Conservation (phyloP, 2,329 filamentous ascomycete species). For the Lachnellula subtilissima region DNA sequence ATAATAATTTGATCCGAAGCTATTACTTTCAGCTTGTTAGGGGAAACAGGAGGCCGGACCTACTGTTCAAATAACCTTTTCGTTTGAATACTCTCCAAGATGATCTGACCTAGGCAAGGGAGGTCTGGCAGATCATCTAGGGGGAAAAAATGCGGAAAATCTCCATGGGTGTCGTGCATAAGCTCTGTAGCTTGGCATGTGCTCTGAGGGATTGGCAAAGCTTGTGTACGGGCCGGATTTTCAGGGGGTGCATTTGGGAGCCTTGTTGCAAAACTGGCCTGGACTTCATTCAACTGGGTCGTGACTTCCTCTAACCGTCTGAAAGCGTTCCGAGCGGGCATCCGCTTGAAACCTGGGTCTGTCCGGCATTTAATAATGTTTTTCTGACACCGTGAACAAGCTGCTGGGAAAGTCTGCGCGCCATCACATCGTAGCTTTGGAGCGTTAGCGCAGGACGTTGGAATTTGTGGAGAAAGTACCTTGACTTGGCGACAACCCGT, state of each 20-base stretch:
- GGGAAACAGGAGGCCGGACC: background rate
- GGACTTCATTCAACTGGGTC: slow-evolving; percentile 8
- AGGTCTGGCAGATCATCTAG: background rate
- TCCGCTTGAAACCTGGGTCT: slow-evolving; percentile 10
- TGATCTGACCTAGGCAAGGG: too few species aligned
- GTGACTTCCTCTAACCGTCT: slow-evolving; percentile 13
- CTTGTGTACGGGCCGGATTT: background rate
- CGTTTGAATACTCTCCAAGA: background rate
- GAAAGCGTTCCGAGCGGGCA: slow-evolving; percentile 5
- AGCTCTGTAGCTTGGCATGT: background rate
- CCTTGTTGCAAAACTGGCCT: slow-evolving; percentile 2
- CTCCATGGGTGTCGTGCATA: background rate
- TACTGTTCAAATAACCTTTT: background rate
- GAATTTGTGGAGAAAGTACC: background rate
- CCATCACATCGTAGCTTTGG: slow-evolving; percentile 10
- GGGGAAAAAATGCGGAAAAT: background rate
- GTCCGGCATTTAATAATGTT: slow-evolving; percentile 8
- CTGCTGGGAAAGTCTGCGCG: slow-evolving; percentile 6
- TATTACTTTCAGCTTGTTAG: background rate
- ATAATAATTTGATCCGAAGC: slow-evolving; percentile 10
- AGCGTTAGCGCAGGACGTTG: background rate
- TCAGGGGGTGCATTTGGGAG: background rate
- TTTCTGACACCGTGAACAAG: slow-evolving; percentile 9
- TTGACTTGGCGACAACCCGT: slow-evolving; percentile 15
- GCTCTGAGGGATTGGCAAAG: background rate